Conservation (phyloP, 345 rosid genomes). For the Nasturtium officinale region DNA sequence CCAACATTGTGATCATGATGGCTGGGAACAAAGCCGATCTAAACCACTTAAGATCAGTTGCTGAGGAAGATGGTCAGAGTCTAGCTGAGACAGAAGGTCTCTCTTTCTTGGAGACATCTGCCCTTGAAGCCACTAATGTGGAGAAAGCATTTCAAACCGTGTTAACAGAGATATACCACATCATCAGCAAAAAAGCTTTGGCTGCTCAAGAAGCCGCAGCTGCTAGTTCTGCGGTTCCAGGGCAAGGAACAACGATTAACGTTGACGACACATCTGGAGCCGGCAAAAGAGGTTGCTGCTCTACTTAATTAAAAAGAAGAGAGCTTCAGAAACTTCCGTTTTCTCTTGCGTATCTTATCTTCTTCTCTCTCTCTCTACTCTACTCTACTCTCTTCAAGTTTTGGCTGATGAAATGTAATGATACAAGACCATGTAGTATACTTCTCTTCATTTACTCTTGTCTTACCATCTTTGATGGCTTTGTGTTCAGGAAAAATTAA, state of each 20-base stretch:
- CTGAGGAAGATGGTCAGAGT: conserved; percentile 55
- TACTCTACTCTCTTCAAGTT: too few relatives aligned
- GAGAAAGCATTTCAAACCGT: conserved; percentile 73
- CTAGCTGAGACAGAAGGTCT: conserved; percentile 72
- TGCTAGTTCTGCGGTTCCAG: conserved; percentile 46
- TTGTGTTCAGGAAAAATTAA: conserved; percentile 8
- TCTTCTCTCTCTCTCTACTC: neutral
- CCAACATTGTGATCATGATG: conserved; percentile 85
- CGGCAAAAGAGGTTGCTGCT: conserved; percentile 59
- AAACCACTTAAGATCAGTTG: conserved; percentile 66
- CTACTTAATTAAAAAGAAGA: conserved; percentile 38
- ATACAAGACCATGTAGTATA: conserved; percentile 40
- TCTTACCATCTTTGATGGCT: conserved; percentile 23
- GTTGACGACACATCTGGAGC: conserved; percentile 56
- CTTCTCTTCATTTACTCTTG: conserved; percentile 28
- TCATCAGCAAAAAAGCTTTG: conserved; percentile 71
- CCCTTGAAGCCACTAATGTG: conserved; percentile 66
- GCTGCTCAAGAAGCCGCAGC: conserved; percentile 66
- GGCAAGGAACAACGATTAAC: conserved; percentile 70
- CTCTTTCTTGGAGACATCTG: conserved; percentile 72
- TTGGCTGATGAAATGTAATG: conserved; percentile 38
- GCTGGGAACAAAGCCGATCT: conserved; percentile 74
- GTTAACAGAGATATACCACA: conserved; percentile 63
- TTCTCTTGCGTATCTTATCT: conserved; percentile 19
- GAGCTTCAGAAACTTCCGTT: conserved; percentile 11